Base-by-base conservation (phyloP, 345 rosid species). In the Citrus glauca region DNA sequence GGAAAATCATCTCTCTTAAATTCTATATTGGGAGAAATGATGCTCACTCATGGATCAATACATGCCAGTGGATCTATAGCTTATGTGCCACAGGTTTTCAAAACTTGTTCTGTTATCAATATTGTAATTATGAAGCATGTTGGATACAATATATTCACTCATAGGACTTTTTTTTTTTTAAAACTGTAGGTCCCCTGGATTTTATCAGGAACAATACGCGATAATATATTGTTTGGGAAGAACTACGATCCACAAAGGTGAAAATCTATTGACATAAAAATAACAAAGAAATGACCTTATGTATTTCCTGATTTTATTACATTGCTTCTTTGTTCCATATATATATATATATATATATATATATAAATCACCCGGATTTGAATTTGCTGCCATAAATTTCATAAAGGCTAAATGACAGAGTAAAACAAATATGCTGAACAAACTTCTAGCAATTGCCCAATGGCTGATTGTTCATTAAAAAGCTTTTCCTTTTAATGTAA, bases 1-100 rank as follows among this genome's bases (percentile, higher is more conserved):
- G 99, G 99, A 68, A 93, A 95, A 87, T 93, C 99, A 76, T 93
- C 99, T 71, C 86, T 95, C 85, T 81, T 95, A 80, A 84, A 88
- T 86, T 86, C 91, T 33, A 81, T 95, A 42, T 77, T 95, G 81
- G 92, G 94, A 9, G 99, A 93, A 83, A 91, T 80, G 90, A 79
- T 60, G 78, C 86, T 90, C 63, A 82, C 91, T 73, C 85, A 59
- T 78, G 98, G 99, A 81, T 91, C 90, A 68, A 78, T 92, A 69
- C 68, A 69, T 68, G 82, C 85, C 78, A 79, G 78, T 77, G 94
- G 93, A 76, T 89, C 94, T 56, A 72, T 87, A 25, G 93, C 93
- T 76, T 95, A 93, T 77, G 98, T 93, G 56, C 94, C 99, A 27
- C 99, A 93, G 99, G 99, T 95, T 72, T 78, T 72, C 78, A 75